These are phyloP conservation scores for Suhomyces pyralidae DNA, from an alignment of 805 yeast genomes.

Conservation along the genomic window DNA sequence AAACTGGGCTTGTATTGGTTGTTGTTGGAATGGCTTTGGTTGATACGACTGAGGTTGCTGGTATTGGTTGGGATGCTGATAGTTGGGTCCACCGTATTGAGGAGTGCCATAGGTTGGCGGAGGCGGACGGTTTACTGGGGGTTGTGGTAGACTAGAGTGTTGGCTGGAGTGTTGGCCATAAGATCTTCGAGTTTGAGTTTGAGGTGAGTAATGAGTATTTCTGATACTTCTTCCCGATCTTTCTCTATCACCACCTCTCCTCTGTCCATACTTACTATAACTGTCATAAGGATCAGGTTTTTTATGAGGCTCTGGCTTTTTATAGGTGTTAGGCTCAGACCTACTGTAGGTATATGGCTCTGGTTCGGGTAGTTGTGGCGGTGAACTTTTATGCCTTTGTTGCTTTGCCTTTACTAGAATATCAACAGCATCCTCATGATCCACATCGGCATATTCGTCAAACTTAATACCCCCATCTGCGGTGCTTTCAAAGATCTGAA, in stretches of 20 bases:
- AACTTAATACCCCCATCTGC: constrained; percentile 72
- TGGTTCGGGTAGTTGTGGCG: not conserved
- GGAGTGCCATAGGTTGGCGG: not conserved
- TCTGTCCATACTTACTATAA: not conserved
- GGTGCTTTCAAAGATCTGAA: constrained; percentile 69
- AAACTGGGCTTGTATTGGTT: not conserved
- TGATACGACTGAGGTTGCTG: no score
- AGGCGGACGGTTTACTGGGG: not conserved
- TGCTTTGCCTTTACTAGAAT: constrained; percentile 46
- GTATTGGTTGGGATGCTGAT: not conserved
- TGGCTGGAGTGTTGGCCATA: constrained; percentile 5
- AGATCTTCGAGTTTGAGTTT: not conserved
- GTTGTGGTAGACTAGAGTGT: not conserved
- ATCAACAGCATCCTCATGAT: constrained; percentile 62
- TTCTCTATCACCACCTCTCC: not conserved
- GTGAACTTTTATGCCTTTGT: constrained; percentile 11
- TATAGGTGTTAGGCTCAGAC: no score
- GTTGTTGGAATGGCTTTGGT: constrained; percentile 1
- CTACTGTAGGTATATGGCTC: not conserved
- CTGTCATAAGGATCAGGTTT: not conserved
- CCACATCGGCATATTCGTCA: constrained; percentile 77
- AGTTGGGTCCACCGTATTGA: not conserved
- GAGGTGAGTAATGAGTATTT: not conserved
- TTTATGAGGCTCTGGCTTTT: not conserved
- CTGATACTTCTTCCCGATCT: constrained; percentile 1